Percentiles rank a stretch among this genome's conserved stretches.
Conservation (phyloP, 2,329 filamentous ascomycete genomes). For the Pseudogymnoascus sp. region DNA sequence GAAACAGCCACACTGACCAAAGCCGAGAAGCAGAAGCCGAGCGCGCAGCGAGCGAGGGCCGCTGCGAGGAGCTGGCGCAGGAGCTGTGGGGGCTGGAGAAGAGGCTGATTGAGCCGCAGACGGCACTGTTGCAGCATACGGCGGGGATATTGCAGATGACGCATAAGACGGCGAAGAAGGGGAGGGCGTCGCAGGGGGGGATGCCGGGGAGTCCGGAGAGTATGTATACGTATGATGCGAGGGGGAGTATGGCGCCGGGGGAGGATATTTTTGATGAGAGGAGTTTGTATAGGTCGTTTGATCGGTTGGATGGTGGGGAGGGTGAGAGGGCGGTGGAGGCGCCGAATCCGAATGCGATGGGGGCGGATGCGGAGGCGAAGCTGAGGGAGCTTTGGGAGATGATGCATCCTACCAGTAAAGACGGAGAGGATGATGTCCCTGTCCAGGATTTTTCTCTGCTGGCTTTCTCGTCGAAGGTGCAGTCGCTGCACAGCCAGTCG, state of each 20-base stretch:
- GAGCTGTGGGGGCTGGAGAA: slow-evolving; percentile 77
- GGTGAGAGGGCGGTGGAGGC: slow-evolving; percentile 11
- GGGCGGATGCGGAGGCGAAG: slow-evolving; percentile 48
- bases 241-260: slow-evolving; percentile 50
- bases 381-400: slow-evolving; percentile 46
- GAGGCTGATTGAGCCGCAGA: slow-evolving; percentile 64
- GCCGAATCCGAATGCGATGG: slow-evolving; percentile 23
- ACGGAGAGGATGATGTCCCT: slow-evolving; percentile 46
- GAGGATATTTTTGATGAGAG: slow-evolving; percentile 68
- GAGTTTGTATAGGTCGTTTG: slow-evolving; percentile 62
- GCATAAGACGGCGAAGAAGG: slow-evolving; percentile 54
- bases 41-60: slow-evolving; percentile 63
- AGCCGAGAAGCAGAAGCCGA: slow-evolving; percentile 61
- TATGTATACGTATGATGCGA: slow-evolving; percentile 60
- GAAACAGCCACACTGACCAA: slow-evolving; percentile 31
- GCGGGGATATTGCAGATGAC: slow-evolving; percentile 87
- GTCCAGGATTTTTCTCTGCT: slow-evolving; percentile 61
- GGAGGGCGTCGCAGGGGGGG: slow-evolving; percentile 35
- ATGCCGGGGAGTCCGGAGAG: slow-evolving; percentile 71
- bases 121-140: slow-evolving; percentile 76
- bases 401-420: slow-evolving; percentile 42
- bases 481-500: slow-evolving; percentile 70
- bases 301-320: slow-evolving; percentile 48
- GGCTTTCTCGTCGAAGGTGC: slow-evolving; percentile 71
- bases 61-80: slow-evolving; percentile 75